Evolutionary conservation across 352 stramenopile species (phyloP).

Genomic region (Globisporangium canariense): DNA sequence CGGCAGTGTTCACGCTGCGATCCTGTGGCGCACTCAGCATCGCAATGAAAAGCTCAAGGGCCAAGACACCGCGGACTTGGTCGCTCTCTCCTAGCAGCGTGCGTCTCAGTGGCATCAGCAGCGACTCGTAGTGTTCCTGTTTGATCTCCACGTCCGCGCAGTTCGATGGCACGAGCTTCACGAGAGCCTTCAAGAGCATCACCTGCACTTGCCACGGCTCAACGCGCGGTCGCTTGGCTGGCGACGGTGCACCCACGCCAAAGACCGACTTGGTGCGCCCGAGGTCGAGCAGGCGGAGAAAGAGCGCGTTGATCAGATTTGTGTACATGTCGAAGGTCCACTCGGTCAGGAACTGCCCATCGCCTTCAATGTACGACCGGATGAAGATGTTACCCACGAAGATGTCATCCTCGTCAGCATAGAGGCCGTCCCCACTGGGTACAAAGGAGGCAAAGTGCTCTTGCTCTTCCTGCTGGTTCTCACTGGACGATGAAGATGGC

Average conservation of each 20-base stretch:
- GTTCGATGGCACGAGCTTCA: conserved; percentile 51
- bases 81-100: conserved; percentile 69
- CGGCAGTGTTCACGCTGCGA: conserved; percentile 43
- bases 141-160: conserved; percentile 56
- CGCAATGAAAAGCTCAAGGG: conserved; percentile 63
- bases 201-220: conserved; percentile 80
- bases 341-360: conserved; percentile 71
- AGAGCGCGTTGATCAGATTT: conserved; percentile 62
- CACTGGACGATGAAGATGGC: conserved; percentile 14
- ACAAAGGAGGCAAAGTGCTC: conserved; percentile 21
- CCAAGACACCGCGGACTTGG: conserved; percentile 71
- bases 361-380: conserved; percentile 73
- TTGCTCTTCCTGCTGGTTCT: conserved; percentile 25
- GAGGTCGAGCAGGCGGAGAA: conserved; percentile 46
- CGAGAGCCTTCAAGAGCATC: conserved; percentile 71
- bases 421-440: conserved; percentile 14
- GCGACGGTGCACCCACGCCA: conserved; percentile 20
- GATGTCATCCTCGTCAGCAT: conserved; percentile 51
- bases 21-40: conserved; percentile 49
- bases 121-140: conserved; percentile 48
- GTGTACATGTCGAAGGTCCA: conserved; percentile 76
- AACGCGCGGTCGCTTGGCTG: conserved; percentile 11
- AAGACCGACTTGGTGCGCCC: conserved; percentile 53
- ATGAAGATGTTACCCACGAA: conserved; percentile 83
- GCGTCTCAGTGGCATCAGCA: conserved; percentile 59